A percentile compares a stretch with the other conserved stretches of the same genome.
Evolutionary conservation across 2,329 filamentous ascomycete species (phyloP).

Genomic region (Dryadomyces quercus-mongolicae): DNA sequence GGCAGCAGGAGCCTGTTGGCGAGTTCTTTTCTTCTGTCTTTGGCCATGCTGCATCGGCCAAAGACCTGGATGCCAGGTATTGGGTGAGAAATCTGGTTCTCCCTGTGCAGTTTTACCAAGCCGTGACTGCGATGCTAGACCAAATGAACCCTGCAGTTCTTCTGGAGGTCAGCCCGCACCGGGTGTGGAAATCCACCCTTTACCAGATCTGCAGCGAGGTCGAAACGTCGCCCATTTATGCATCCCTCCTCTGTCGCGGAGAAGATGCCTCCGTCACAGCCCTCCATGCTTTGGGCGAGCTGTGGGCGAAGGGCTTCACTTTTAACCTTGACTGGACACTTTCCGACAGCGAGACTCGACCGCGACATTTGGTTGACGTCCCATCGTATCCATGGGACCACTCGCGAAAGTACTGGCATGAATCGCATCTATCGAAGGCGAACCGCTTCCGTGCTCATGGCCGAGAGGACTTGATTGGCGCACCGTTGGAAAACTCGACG

Average conservation of each 20-base stretch:
- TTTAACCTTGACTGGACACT: conserved; percentile 6
- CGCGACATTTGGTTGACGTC: conserved; percentile 18
- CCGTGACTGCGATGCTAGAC: conserved; percentile 11
- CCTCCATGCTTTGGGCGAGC: conserved; percentile 5
- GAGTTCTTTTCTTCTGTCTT: conserved; percentile 15
- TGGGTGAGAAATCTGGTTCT: conserved; percentile 24
- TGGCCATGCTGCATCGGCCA: conserved; percentile 5
- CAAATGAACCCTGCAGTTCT: conserved; percentile 4
- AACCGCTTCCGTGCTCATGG: conserved; percentile 18
- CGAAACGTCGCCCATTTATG: background rate
- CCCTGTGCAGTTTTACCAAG: conserved; percentile 21
- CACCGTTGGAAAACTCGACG: conserved; percentile 13
- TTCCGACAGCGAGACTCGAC: background rate
- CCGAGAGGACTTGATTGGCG: conserved; percentile 18
- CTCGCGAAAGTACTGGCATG: conserved; percentile 24
- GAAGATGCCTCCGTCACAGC: conserved; percentile 5
- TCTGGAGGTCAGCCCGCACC: conserved; percentile 12
- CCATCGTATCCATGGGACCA: conserved; percentile 30
- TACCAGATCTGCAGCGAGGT: conserved; percentile 3
- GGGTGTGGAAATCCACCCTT: conserved; percentile 9
- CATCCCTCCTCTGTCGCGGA: conserved; percentile 8
- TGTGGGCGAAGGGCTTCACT: conserved; percentile 8
- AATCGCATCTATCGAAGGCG: conserved; percentile 20
- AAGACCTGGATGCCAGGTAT: conserved; percentile 12
- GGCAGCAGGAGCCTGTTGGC: background rate